Conservation (phyloP, 805 yeast species). For the Kurtzmaniella cleridarum region DNA sequence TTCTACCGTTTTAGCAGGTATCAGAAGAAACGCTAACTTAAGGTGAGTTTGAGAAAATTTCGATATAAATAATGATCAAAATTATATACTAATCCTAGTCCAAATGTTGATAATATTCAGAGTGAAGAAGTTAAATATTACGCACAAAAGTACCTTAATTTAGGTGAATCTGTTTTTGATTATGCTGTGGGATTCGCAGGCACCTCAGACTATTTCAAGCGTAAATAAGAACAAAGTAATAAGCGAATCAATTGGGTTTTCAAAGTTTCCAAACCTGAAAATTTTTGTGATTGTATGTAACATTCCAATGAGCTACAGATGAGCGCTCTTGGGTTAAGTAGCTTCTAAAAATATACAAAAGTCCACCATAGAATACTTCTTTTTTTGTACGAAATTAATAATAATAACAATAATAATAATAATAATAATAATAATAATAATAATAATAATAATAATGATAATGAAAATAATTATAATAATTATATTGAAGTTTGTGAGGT, state of each 20-base stretch:
- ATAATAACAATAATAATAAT: too few relatives aligned
- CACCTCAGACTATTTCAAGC: slow-evolving; percentile 66
- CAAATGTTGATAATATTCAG: slow-evolving; percentile 44
- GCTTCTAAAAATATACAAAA: too few relatives aligned
- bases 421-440: slow-evolving; percentile 16
- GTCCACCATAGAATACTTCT: too few relatives aligned
- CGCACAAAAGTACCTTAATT: slow-evolving; percentile 61
- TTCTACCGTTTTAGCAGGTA: slow-evolving; percentile 67
- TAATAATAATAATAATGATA: slow-evolving; percentile 29
- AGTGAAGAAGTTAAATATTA: slow-evolving; percentile 44
- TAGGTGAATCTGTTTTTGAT: slow-evolving; percentile 85
- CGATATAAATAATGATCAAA: too few relatives aligned
- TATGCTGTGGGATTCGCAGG: slow-evolving; percentile 63
- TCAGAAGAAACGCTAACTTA: slow-evolving; percentile 67
- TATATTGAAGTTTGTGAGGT: slow-evolving; percentile 19
- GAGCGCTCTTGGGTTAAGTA: too few relatives aligned
- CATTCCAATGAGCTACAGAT: too few relatives aligned
- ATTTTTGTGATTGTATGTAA: too few relatives aligned
- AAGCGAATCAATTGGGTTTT: too few relatives aligned
- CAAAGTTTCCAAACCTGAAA: too few relatives aligned
- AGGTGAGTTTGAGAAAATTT: slow-evolving; percentile 14
- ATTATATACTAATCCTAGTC: slow-evolving; percentile 13
- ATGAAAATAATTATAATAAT: slow-evolving; percentile 27
- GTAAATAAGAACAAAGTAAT: slow-evolving; percentile 31
- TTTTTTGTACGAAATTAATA: too few relatives aligned